Percentiles rank a stretch among this genome's conserved stretches.
Conservation (phyloP, 2,329 filamentous ascomycete genomes). For the Microdochium trichocladiopsis region DNA sequence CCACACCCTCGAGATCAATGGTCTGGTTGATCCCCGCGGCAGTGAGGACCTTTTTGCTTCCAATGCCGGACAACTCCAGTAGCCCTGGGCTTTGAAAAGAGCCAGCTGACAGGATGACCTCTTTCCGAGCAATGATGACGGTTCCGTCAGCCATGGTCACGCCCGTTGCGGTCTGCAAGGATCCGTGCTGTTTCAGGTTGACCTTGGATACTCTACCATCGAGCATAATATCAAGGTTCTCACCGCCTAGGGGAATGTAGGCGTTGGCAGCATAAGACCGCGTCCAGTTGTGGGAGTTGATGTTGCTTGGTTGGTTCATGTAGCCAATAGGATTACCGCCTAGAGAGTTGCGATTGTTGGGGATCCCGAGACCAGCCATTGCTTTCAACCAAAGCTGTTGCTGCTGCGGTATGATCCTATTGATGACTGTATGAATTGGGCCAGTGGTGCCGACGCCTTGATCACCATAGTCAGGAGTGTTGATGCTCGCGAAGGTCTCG, state of each 20-base stretch:
- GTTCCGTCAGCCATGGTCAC: constrained; percentile 5
- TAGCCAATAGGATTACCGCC: constrained; percentile 42
- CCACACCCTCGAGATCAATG: constrained; percentile 33
- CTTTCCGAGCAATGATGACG: background rate
- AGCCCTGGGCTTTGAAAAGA: constrained; percentile 9
- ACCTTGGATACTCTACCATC: constrained; percentile 28
- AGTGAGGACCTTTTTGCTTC: constrained; percentile 22
- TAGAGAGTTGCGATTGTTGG: constrained; percentile 15
- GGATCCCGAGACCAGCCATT: constrained; percentile 1
- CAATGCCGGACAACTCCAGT: constrained; percentile 25
- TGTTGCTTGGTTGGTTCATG: constrained; percentile 40
- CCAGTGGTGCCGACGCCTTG: constrained; percentile 12
- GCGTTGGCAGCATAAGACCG: constrained; percentile 35
- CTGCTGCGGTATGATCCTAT: constrained; percentile 1
- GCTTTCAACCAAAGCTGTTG: constrained; percentile 1
- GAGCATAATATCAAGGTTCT: constrained; percentile 32
- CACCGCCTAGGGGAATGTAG: constrained; percentile 23
- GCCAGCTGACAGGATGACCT: background rate
- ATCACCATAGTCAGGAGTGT: constrained; percentile 7
- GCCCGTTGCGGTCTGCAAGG: constrained; percentile 17
- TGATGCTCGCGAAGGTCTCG: constrained; percentile 17
- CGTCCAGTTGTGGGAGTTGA: constrained; percentile 36
- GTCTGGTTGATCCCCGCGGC: constrained; percentile 28
- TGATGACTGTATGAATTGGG: constrained; percentile 8
- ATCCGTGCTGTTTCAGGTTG: constrained; percentile 19